phyloP scores from a whole-genome alignment of 768 basidiomycete species.

The Epithele typhae region DNA sequence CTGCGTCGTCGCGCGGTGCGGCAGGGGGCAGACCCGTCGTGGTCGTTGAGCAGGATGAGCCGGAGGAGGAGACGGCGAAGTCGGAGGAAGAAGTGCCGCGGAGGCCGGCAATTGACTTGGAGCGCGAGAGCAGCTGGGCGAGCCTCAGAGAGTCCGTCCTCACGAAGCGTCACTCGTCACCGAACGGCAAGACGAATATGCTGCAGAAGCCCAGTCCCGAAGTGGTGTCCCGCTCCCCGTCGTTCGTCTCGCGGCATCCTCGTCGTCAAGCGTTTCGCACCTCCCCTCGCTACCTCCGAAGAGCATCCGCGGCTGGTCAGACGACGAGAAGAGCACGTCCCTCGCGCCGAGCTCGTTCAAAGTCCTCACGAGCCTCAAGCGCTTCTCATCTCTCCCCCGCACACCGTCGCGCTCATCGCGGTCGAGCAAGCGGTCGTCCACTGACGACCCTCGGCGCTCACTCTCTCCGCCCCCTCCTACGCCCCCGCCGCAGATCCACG shows the following conservation, averaged over 20 bases:
- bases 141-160: conserved; percentile 16
- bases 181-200: conserved; percentile 13
- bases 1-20: neutral
- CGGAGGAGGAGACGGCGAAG: neutral
- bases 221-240: conserved; percentile 7
- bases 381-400: conserved; percentile 57
- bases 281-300: conserved; percentile 17
- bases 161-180: conserved; percentile 12
- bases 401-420: conserved; percentile 56
- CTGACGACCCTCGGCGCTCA: conserved; percentile 13
- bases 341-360: conserved; percentile 16
- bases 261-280: conserved; percentile 9
- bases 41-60: conserved; percentile 11
- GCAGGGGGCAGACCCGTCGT: conserved; percentile 5
- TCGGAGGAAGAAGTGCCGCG: too few relatives aligned
- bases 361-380: conserved; percentile 32
- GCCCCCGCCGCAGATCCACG: neutral
- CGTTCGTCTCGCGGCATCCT: conserved; percentile 7
- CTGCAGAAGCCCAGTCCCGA: too few relatives aligned
- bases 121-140: conserved; percentile 26
- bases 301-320: conserved; percentile 9
- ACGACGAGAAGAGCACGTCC: conserved; percentile 9
- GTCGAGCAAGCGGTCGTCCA: conserved; percentile 9
- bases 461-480: conserved; percentile 12
- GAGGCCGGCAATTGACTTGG: conserved; percentile 17